Base-by-base conservation (phyloP, 2,329 filamentous ascomycete species). In the Fusarium nygamai region DNA sequence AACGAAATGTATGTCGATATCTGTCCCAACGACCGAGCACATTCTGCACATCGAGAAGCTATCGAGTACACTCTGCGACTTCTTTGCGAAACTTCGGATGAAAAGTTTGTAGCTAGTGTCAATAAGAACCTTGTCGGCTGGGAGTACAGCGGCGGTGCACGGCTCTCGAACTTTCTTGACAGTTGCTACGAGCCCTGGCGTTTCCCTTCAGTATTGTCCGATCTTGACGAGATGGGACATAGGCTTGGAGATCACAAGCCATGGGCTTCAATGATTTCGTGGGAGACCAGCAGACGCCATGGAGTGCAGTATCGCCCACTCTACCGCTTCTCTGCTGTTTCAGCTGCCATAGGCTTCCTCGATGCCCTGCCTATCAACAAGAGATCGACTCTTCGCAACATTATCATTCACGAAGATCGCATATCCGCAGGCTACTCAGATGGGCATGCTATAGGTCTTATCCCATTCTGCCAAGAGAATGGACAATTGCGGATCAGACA, bases 71-170 rank as follows among this genome's bases (percentile, higher is more conserved):
- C 46, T 20, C 10, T 48, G 1, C 20, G 46, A 8, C 27, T 48
- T 22, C 46, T 48, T 22, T 48, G 46, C 9, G 46, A 48, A 31
- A 5, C 4, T 5, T 48, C 46, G 6, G 46, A 10, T 12, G 27
- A 16, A 22, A 27, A 29, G 1, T 48, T 48, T 3, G 11, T 12
- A 48, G 20, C 6, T 0, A 29, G 0, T 16, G 9, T 29, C 13
- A 12, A 48, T 5, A 13, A 22, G 4, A 3, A 0, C 0, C 46
- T 48, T 29, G 19, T 22, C 9, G 9, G 3, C 22, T 22, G 46
- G 46, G 46, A 29, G 46, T 17, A 48, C 6, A 22, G 27, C 14
- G 46, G 46, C 2, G 27, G 46, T 48, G 20, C 46, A 10, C 46
- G 46, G 27, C 46, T 48, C 6, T 48, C 46, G 9, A 48, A 31